phyloP scores from a whole-genome alignment of 164 flowering plant genomes.

The Buxus sempervirens region DNA sequence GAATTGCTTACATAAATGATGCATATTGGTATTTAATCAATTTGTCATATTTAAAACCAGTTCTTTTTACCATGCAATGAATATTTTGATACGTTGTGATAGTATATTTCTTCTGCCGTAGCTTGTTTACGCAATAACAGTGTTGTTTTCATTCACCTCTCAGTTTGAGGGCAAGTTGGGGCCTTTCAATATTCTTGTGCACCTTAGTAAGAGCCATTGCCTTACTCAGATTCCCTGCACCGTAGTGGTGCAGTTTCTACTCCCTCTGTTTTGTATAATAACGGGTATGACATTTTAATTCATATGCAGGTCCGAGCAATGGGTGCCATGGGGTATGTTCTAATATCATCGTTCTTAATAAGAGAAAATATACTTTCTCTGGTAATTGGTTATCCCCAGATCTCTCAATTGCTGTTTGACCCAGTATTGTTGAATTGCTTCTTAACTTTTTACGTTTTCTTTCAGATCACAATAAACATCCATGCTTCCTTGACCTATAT shows the following conservation, averaged over 20 bases:
- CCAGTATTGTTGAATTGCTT: neutral
- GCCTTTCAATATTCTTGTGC: conserved; percentile 65
- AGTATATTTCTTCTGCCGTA: neutral
- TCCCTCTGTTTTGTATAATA: conserved; percentile 3
- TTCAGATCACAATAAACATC: conserved; percentile 84
- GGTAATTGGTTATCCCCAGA: conserved; percentile 40
- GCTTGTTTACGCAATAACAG: neutral
- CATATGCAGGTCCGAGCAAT: conserved; percentile 69
- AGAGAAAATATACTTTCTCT: conserved; percentile 85
- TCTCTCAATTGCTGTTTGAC: neutral
- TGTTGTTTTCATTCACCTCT: conserved; percentile 19
- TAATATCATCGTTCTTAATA: conserved; percentile 77
- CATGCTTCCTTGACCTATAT: conserved; percentile 73
- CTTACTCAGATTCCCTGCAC: conserved; percentile 1
- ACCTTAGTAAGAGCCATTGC: conserved; percentile 47
- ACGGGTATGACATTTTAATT: conserved; percentile 8
- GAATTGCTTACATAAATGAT: neutral
- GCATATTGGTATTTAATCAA: neutral
- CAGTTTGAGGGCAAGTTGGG: conserved; percentile 77
- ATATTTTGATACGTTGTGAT: neutral
- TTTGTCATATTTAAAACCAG: neutral
- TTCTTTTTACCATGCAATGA: no score
- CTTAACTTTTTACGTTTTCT: conserved; percentile 14
- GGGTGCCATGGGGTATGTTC: conserved; percentile 76
- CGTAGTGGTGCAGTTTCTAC: conserved; percentile 5